phyloP scores from a whole-genome alignment of 1,284 basidiomycete genomes.

The Exobasidium cylindrosporum region DNA sequence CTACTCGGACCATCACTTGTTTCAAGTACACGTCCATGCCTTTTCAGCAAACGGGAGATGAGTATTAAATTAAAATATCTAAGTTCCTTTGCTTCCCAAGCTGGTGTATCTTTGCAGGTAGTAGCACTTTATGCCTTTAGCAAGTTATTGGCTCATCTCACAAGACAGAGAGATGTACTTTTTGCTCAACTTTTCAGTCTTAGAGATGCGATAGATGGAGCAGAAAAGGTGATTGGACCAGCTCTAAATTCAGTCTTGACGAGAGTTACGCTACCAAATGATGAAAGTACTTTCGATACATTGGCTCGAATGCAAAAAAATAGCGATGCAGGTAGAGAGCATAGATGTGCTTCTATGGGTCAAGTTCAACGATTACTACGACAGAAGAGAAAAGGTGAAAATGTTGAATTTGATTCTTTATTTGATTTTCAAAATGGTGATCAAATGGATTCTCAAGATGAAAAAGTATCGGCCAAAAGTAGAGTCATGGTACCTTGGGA shows the following conservation, averaged over 20 bases:
- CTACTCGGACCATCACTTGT: neutral
- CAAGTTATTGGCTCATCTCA: conserved; percentile 33
- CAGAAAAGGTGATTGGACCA: conserved; percentile 39
- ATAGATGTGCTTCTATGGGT: conserved; percentile 42
- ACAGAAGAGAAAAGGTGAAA: neutral
- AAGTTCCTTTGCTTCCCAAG: neutral
- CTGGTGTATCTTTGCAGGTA: neutral
- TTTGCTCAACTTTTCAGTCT: conserved; percentile 49
- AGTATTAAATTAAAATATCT: neutral
- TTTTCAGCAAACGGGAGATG: neutral
- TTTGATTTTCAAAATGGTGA: conserved; percentile 41
- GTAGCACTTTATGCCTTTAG: conserved; percentile 26
- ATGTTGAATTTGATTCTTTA: conserved; percentile 36
- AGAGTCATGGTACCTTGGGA: neutral
- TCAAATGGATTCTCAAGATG: neutral
- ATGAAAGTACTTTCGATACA: conserved; percentile 14
- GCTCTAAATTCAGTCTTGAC: conserved; percentile 48
- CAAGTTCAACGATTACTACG: conserved; percentile 23
- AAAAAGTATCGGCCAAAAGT: neutral
- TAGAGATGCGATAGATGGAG: conserved; percentile 30
- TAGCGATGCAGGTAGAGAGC: conserved; percentile 34
- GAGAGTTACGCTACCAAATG: conserved; percentile 24
- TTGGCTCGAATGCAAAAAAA: conserved; percentile 26
- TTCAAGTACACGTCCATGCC: neutral
- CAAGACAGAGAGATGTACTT: conserved; percentile 31